Conservation (phyloP, 2,329 filamentous ascomycete species). For the Ophiostoma himal-ulmi region DNA sequence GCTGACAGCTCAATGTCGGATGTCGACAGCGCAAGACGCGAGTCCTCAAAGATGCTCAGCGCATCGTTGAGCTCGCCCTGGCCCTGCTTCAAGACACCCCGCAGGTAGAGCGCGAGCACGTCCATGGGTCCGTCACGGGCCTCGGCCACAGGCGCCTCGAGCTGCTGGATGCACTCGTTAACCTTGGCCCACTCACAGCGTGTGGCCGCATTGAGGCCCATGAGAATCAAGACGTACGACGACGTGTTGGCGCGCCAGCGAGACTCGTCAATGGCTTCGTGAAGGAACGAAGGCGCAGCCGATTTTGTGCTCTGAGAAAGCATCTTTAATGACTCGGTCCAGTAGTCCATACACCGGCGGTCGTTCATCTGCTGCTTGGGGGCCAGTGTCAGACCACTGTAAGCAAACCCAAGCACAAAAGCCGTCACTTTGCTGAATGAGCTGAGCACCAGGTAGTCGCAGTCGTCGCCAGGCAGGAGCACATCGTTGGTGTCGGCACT, state of each 20-base stretch:
- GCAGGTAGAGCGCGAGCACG: constrained; percentile 63
- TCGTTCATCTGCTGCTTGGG: constrained; percentile 36
- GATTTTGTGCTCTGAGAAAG: constrained; percentile 31
- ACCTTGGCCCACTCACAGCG: constrained; percentile 65
- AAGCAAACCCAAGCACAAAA: constrained; percentile 51
- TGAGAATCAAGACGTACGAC: constrained; percentile 65
- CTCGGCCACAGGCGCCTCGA: constrained; percentile 42
- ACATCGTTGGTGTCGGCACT: constrained; percentile 54
- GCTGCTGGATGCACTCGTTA: constrained; percentile 48
- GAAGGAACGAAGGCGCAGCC: constrained; percentile 44
- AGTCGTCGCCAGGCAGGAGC: constrained; percentile 44
- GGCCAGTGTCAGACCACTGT: constrained; percentile 44
- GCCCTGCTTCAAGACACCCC: constrained; percentile 70
- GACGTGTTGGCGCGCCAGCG: constrained; percentile 61
- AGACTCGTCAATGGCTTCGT: constrained; percentile 52
- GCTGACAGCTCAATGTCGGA: not conserved
- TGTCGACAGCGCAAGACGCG: constrained; percentile 48
- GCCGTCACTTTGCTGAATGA: constrained; percentile 57
- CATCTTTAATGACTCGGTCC: constrained; percentile 37
- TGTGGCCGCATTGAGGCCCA: constrained; percentile 63
- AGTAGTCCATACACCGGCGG: constrained; percentile 35
- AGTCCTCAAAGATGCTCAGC: constrained; percentile 58
- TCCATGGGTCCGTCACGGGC: constrained; percentile 42
- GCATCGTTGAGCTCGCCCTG: constrained; percentile 67
- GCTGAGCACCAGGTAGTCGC: constrained; percentile 54